Conservation (phyloP, 1,284 basidiomycete species). For the Lignosus rhinocerotis region DNA sequence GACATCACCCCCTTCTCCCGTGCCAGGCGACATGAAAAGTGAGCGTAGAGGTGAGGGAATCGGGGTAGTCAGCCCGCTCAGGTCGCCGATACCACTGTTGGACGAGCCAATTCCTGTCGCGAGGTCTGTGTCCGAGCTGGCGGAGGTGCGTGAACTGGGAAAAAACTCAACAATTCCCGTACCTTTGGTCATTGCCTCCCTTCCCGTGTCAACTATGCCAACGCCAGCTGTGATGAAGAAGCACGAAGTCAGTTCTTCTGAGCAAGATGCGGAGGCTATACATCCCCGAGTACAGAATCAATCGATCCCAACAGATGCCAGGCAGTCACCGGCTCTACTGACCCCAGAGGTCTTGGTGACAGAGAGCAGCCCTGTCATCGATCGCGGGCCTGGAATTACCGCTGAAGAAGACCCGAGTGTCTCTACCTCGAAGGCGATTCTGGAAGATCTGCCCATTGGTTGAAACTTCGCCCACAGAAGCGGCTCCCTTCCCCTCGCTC, state of each 20-base stretch:
- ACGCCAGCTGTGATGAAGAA: not conserved
- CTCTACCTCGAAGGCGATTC: not conserved
- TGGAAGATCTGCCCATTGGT: not conserved
- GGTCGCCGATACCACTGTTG: slow-evolving; percentile 11
- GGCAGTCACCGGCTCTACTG: no score
- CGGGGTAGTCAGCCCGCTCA: slow-evolving; percentile 13
- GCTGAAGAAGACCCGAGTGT: not conserved
- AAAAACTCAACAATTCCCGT: slow-evolving; percentile 3
- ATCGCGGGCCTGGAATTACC: not conserved
- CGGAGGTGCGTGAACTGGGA: slow-evolving; percentile 1
- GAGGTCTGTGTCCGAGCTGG: not conserved
- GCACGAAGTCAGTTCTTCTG: not conserved
- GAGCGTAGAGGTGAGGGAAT: not conserved
- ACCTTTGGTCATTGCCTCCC: slow-evolving; percentile 1
- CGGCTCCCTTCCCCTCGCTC: not conserved
- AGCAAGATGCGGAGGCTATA: not conserved
- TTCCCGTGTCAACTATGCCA: not conserved
- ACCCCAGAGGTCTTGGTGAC: slow-evolving; percentile 2
- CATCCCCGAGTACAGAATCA: no score
- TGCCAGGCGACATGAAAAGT: slow-evolving; percentile 25
- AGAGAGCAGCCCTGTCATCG: slow-evolving; percentile 1
- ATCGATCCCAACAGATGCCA: no score
- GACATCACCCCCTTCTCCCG: slow-evolving; percentile 36
- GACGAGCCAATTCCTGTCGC: slow-evolving; percentile 2
- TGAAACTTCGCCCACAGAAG: not conserved